These are phyloP conservation scores for Paecilomyces niveus DNA, from an alignment of 2,329 filamentous ascomycete species.

Conservation along the genomic window DNA sequence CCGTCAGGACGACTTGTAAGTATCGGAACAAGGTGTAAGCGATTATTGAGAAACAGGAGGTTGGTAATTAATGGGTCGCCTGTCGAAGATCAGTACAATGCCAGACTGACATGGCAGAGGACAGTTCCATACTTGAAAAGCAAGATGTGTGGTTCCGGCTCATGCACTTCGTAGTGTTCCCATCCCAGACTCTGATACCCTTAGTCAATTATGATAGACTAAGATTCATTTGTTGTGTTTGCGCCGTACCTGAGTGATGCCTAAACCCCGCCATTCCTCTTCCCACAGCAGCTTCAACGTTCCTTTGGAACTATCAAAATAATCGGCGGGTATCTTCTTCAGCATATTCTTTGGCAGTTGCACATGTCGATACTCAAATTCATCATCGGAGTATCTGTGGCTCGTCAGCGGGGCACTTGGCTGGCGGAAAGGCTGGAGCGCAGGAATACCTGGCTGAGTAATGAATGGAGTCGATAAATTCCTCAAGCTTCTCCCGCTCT, in stretches of 20 bases:
- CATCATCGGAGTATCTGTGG: constrained; percentile 78
- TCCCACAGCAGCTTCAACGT: constrained; percentile 96
- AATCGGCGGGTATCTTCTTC: constrained; percentile 90
- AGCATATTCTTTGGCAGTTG: constrained; percentile 98
- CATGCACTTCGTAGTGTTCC: constrained; percentile 99
- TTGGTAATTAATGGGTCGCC: constrained; percentile 79
- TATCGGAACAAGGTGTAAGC: background rate
- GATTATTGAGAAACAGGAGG: constrained; percentile 46
- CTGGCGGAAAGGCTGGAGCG: background rate
- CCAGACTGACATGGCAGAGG: constrained; percentile 16
- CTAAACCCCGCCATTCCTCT: constrained; percentile 94
- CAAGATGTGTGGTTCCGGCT: constrained; percentile 95
- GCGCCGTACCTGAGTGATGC: constrained; percentile 79
- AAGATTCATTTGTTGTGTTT: background rate
- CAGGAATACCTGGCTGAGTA: constrained; percentile 75
- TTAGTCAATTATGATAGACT: background rate
- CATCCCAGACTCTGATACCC: constrained; percentile 77
- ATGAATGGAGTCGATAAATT: constrained; percentile 89
- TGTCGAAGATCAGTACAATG: constrained; percentile 30
- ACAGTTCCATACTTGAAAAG: constrained; percentile 81
- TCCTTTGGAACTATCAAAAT: constrained; percentile 81
- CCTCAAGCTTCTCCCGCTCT: constrained; percentile 77
- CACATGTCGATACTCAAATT: constrained; percentile 96
- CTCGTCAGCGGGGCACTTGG: constrained; percentile 10
- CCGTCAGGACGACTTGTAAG: constrained; percentile 7